Percentiles rank a stretch among this genome's conserved stretches.
phyloP scores from a whole-genome alignment of 2,329 filamentous ascomycete genomes.

The Claviceps digitariae region DNA sequence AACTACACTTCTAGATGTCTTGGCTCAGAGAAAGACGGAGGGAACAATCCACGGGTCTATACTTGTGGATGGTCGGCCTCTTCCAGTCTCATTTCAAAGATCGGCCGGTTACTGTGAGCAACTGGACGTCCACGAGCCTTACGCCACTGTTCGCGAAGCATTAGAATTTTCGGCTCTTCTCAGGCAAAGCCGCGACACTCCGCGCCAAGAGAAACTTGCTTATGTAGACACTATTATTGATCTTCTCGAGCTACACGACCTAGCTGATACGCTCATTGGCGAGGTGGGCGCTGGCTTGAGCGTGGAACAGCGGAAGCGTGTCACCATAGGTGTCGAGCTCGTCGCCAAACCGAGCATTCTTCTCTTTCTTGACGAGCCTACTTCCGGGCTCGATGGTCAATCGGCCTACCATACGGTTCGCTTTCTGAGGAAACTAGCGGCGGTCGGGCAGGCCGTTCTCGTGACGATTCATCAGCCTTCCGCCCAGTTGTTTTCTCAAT shows the following conservation, averaged over 20 bases:
- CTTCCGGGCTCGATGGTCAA: slow-evolving; percentile 53
- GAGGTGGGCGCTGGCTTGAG: slow-evolving; percentile 37
- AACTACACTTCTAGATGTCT: slow-evolving; percentile 70
- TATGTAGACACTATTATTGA: slow-evolving; percentile 74
- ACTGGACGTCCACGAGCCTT: slow-evolving; percentile 63
- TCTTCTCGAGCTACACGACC: slow-evolving; percentile 34
- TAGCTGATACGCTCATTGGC: slow-evolving; percentile 35
- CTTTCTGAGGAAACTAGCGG: slow-evolving; percentile 52
- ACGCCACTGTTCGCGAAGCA: slow-evolving; percentile 62
- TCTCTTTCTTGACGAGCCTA: slow-evolving; percentile 50
- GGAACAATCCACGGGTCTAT: slow-evolving; percentile 64
- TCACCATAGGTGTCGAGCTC: slow-evolving; percentile 48
- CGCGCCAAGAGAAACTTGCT: slow-evolving; percentile 54
- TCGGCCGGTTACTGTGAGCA: slow-evolving; percentile 74
- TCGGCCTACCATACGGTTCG: slow-evolving; percentile 53
- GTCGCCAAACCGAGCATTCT: slow-evolving; percentile 47
- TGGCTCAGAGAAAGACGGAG: slow-evolving; percentile 68
- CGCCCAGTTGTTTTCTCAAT: slow-evolving; percentile 50
- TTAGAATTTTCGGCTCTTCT: slow-evolving; percentile 62
- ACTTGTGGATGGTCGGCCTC: slow-evolving; percentile 58
- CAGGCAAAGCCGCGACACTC: slow-evolving; percentile 52
- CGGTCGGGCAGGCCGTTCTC: slow-evolving; percentile 52
- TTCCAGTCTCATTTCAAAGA: slow-evolving; percentile 62
- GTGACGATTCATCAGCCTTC: slow-evolving; percentile 61
- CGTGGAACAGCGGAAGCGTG: slow-evolving; percentile 38